A percentile compares a stretch with the other conserved stretches of the same genome.
Conservation (phyloP, 371 early-diverging fungal species). For the Mortierella sp. region DNA sequence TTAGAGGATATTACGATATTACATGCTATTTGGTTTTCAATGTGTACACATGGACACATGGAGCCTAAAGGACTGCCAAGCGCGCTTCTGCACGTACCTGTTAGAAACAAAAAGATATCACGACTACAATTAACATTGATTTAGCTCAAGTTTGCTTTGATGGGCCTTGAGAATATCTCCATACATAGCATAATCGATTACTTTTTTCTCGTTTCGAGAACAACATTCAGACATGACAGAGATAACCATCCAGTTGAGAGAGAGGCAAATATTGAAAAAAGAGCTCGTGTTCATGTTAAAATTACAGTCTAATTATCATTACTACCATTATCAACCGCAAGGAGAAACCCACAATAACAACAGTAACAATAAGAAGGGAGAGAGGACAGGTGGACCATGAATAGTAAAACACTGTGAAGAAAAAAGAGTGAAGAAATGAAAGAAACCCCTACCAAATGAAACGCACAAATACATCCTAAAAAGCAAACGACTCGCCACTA, state of each 20-base stretch:
- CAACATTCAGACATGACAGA: no score
- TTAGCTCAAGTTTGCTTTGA: no score
- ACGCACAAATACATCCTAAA: slow-evolving; percentile 23
- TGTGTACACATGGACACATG: no score
- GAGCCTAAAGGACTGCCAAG: no score
- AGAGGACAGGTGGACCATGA: slow-evolving; percentile 2
- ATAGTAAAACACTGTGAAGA: neutral
- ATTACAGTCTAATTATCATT: slow-evolving; percentile 33
- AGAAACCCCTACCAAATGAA: neutral
- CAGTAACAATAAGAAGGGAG: slow-evolving; percentile 35
- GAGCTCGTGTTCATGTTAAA: slow-evolving; percentile 3
- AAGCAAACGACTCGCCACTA: slow-evolving; percentile 11
- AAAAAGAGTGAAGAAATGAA: slow-evolving; percentile 10
- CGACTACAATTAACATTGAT: no score
- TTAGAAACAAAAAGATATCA: no score
- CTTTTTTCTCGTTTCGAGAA: no score
- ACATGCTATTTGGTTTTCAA: no score
- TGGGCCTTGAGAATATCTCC: no score
- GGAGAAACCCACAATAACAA: slow-evolving; percentile 15
- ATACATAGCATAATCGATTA: no score
- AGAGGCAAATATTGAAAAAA: neutral
- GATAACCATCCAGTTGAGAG: neutral
- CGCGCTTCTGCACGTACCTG: no score
- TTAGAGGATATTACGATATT: no score
- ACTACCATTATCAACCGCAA: slow-evolving; percentile 18